phyloP scores from a whole-genome alignment of 306 rosid species.

The Rosa persica region DNA sequence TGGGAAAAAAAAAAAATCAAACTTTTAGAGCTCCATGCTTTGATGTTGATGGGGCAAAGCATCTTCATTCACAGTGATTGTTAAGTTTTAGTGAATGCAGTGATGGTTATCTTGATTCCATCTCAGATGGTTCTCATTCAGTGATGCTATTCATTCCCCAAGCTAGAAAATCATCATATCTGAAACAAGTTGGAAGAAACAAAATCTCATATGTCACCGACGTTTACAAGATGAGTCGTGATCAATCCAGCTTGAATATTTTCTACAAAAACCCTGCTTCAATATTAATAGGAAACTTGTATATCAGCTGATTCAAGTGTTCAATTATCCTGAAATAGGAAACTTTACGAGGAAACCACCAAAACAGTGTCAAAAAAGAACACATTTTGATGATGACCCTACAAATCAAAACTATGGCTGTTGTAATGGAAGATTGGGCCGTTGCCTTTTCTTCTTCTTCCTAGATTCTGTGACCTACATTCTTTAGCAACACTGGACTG shows the following conservation, averaged over 20 bases:
- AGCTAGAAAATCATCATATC: not conserved
- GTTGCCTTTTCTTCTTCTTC: conserved; percentile 42
- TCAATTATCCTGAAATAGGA: not conserved
- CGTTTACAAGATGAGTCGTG: not conserved
- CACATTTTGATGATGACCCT: conserved; percentile 13
- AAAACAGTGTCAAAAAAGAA: not conserved
- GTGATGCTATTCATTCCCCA: not conserved
- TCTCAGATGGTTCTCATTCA: not conserved
- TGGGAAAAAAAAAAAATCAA: no score
- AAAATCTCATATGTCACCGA: not conserved
- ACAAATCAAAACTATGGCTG: conserved; percentile 71
- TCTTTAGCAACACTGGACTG: conserved; percentile 61
- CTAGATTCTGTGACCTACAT: conserved; percentile 52
- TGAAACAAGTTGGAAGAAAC: not conserved
- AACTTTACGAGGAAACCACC: not conserved
- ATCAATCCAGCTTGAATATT: not conserved
- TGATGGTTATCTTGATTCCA: not conserved
- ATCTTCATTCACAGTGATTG: not conserved
- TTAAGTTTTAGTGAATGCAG: not conserved
- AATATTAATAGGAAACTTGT: not conserved
- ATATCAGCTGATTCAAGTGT: not conserved
- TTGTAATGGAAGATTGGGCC: conserved; percentile 61
- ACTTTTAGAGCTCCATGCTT: no score
- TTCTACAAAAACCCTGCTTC: not conserved
- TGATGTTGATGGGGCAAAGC: no score